These are phyloP conservation scores for Monosporascus sp. DNA, from an alignment of 2,329 filamentous ascomycete species.

Conservation along the genomic window DNA sequence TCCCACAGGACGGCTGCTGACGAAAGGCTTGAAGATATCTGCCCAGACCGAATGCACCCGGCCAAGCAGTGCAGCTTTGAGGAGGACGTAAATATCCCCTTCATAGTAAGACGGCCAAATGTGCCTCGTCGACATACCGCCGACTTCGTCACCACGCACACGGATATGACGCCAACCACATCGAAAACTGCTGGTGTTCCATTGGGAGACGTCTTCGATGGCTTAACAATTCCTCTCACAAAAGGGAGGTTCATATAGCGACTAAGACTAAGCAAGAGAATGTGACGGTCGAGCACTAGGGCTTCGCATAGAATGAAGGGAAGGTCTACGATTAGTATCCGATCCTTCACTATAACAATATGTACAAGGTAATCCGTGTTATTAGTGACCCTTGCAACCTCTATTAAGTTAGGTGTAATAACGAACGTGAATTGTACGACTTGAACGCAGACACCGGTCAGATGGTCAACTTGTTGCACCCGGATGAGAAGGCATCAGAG, in stretches of 20 bases:
- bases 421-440: conserved; percentile 53
- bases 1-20: conserved; percentile 7
- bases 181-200: conserved; percentile 39
- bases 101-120: conserved; percentile 51
- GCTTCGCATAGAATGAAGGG: conserved; percentile 27
- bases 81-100: conserved; percentile 54
- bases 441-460: conserved; percentile 29
- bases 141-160: conserved; percentile 51
- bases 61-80: conserved; percentile 56
- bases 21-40: conserved; percentile 33
- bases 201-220: conserved; percentile 49
- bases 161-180: conserved; percentile 59
- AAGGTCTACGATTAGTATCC: conserved; percentile 21
- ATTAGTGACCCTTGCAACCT: conserved; percentile 41
- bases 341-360: conserved; percentile 35
- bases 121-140: conserved; percentile 35
- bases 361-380: conserved; percentile 50
- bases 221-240: conserved; percentile 39
- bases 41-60: conserved; percentile 52
- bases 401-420: conserved; percentile 45
- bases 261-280: conserved; percentile 35
- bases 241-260: conserved; percentile 9
- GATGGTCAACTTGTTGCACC: conserved; percentile 30
- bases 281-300: conserved; percentile 45
- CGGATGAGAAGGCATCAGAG: too few species aligned